Base-by-base conservation (phyloP, 257 asterid genomes). In the Petunia secreta region DNA sequence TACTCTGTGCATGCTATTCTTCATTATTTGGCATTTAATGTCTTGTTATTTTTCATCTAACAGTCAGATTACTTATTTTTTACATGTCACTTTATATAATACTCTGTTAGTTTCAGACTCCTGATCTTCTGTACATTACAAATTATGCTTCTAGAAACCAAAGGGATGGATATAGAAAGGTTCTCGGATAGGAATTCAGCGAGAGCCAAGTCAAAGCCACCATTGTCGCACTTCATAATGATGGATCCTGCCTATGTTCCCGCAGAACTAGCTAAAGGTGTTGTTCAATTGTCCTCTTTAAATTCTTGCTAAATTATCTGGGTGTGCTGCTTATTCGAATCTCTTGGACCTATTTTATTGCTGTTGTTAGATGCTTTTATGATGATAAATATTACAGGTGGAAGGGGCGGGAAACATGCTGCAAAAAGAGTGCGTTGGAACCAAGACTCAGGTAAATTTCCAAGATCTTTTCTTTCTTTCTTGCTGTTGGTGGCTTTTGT, bases 201-300 rank as follows among this genome's bases (percentile, higher is more conserved):
- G 40, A 83, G 82, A 54, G 66, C 74, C 7, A 80, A 81, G 71
- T 44, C 58, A 76, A 90, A 85, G 85, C 79, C 81, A 9, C 90
- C 84, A 25, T 90, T 94, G 54, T 81, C 87, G 82, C 57, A 92
- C 82, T 86, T 83, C 43, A 88, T 92, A 40, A 83, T 40, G 58
- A 83, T 90, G 87, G 89, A 75, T 57, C 57, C 85, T 0, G 88
- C 83, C 69, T 85, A 91, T 83, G 79, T 90, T 77, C 97, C 97
- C 5, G 94, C 90, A 43, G 98, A 94, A 83, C 88, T 92, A 79
- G 92, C 87, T 41, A 80, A 79, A 89, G 94, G 78, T 73, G 11
- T 50, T 73, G 79, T 85, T 38, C 66, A 68, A 34, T 50, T 73
- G 79, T 85, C 40, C 66, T 75, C 65, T 55, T 63, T 63, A 67